These are phyloP conservation scores for Coniochaeta sp. DNA, from an alignment of 2,329 filamentous ascomycete species.

Conservation along the genomic window DNA sequence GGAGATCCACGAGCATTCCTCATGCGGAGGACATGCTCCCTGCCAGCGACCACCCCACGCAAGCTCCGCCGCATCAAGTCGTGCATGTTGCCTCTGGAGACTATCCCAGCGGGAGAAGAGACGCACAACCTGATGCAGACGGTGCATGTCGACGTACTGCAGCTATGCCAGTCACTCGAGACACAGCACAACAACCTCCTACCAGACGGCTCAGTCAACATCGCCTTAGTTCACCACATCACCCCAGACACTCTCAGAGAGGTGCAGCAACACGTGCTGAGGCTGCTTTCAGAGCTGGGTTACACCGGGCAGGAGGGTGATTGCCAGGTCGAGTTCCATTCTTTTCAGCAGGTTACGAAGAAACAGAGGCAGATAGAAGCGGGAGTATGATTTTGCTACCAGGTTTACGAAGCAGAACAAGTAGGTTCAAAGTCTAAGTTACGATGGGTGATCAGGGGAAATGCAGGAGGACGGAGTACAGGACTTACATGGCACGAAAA, in stretches of 20 bases:
- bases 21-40: neutral
- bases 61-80: neutral
- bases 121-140: neutral
- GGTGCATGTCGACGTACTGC: neutral
- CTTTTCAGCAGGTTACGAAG: neutral
- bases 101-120: neutral
- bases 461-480: no score
- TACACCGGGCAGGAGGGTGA: neutral
- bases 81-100: slow-evolving; percentile 1
- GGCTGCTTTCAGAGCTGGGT: neutral
- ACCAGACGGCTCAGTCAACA: neutral
- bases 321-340: neutral
- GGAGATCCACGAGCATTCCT: slow-evolving; percentile 1
- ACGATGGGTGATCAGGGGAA: neutral
- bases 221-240: neutral
- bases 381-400: neutral
- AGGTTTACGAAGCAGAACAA: no score
- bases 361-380: neutral
- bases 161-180: neutral
- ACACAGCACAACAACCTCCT: neutral
- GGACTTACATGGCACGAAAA: neutral
- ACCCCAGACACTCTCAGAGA: neutral
- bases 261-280: neutral
- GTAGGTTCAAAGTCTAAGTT: neutral
- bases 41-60: neutral